Evolutionary conservation across 768 basidiomycete genomes (phyloP), one percentile per base, ranked within the genome.

Genomic region (Leccinum uliginosum): DNA sequence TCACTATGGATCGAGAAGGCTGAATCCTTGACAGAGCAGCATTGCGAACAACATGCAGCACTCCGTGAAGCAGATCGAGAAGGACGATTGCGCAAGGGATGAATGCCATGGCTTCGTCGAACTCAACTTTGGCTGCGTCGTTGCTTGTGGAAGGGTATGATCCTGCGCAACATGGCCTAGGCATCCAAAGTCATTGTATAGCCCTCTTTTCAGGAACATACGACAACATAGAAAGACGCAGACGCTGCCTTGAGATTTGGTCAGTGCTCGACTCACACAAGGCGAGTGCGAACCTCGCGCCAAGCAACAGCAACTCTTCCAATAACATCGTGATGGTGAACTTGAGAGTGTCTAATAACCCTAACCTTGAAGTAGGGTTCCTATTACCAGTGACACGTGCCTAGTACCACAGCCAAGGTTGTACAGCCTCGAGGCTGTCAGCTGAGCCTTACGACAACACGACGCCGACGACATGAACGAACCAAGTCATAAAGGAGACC

Each of bases 61-160:
- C 71, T 92, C 91, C 1, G 86, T 80, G 67, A 92, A 89, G 62
- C 84, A 86, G 30, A 83, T 71, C 0, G 88, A 80, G 62, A 93
- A 92, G 7, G 84, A 68, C 1, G 73, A 75, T 44, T 85, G 74
- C 0, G 90, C 78, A 1, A 89, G 65, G 4, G 69, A 67, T 0
- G 85, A 82, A 60, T 90, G 87, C 45, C 80, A 70, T 30, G 75
- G 63, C 15, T 65, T 65, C 44, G 57, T 59, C 57, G 58, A 62
- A 58, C 21, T 61, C 46, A 50, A 49, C 34, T 59, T 71, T 17
- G 60, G 55, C 51, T 61, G 54, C 35, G 63, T 62, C 59, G 44
- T 61, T 50, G 63, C 57, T 63, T 63, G 62, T 29, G 71, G 57
- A 61, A 70, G 49, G 54, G 59, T 45, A 10, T n/a, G n/a, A n/a